Conservation (phyloP, 2,329 filamentous ascomycete species). For the Dothideomycetes sp. region DNA sequence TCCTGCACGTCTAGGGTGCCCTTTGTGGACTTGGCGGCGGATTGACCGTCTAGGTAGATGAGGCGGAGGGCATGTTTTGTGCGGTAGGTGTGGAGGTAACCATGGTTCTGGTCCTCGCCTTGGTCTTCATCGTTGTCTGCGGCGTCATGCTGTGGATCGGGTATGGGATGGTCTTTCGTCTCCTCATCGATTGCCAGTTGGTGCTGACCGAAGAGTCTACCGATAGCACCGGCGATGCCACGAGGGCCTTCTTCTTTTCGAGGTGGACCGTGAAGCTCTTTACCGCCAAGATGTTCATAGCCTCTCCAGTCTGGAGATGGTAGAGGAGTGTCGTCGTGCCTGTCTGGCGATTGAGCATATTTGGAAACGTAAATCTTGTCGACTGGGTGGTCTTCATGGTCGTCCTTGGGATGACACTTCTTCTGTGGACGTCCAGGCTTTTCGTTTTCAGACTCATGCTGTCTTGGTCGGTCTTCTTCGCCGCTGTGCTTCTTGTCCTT, state of each 20-base stretch:
- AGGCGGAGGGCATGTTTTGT: slow-evolving; percentile 47
- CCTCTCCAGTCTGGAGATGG: too few species aligned
- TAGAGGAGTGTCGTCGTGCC: too few species aligned
- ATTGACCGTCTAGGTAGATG: slow-evolving; percentile 60
- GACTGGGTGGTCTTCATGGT: not conserved
- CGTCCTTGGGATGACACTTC: not conserved
- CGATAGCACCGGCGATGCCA: not conserved
- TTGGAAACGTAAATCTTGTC: not conserved
- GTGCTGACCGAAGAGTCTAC: not conserved
- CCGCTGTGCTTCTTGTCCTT: not conserved
- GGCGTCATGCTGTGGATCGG: too few species aligned
- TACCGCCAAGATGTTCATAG: too few species aligned
- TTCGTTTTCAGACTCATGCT: not conserved
- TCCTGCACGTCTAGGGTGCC: slow-evolving; percentile 62
- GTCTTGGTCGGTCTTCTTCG: not conserved
- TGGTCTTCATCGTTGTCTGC: too few species aligned
- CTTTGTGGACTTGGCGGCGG: slow-evolving; percentile 52
- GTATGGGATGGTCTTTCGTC: too few species aligned
- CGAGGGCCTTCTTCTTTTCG: not conserved
- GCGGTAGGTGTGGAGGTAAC: slow-evolving; percentile 58
- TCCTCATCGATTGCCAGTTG: not conserved
- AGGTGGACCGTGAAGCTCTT: too few species aligned
- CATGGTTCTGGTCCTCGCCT: slow-evolving; percentile 18
- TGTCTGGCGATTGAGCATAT: too few species aligned
- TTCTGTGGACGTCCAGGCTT: too few species aligned